Base-by-base conservation (phyloP, 202 grass and related monocot genomes). In the Cymbopogon flexuosus region DNA sequence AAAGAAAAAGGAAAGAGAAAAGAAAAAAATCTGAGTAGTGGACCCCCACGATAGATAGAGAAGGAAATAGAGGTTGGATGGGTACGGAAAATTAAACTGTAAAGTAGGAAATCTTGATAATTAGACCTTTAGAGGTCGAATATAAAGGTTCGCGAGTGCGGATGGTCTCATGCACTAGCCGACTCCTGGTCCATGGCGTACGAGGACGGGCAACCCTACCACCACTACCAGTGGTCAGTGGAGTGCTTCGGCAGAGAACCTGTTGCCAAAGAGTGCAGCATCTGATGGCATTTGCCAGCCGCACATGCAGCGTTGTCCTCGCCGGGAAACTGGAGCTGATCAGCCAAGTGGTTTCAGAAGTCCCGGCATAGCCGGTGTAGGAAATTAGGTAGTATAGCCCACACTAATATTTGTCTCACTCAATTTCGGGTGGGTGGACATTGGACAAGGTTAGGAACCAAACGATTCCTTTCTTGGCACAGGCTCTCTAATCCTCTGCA, bases 201-300 rank as follows among this genome's bases (percentile, higher is more conserved):
- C 66, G 70, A 11, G 66, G 23, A 82, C n/a, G 45, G 27, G 2
- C 1, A 24, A 52, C 42, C 12, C 34, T 9, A 16, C 46, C 41
- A 42, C 41, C 11, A n/a, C 10, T 47, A 16, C 45, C 11, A n/a
- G 61, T 67, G 70, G 70, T 12, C 9, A 18, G 60, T 68, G 70
- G 70, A 41, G 86, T 83, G 68, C 13, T 29, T 24, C 45, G 5
- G 45, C 46, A 56, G 18, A 56, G 51, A 56, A 56, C 51, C 51
- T 58, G 7, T 22, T 45, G 47, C 13, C 45, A 6, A 76, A 31
- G 64, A 65, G 81, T 84, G 79, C 10, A 37, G 81, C 71, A 77
- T 80, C 81, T 45, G 87, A 13, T 10, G 21, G 30, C 77, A n/a
- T 75, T 51, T 4, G 29, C 65, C 37, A 21, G 30, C 87, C 87